A percentile compares a stretch with the other conserved stretches of the same genome.
These are phyloP conservation scores for Cyathus striatus DNA, from an alignment of 768 basidiomycete species.

Conservation along the genomic window DNA sequence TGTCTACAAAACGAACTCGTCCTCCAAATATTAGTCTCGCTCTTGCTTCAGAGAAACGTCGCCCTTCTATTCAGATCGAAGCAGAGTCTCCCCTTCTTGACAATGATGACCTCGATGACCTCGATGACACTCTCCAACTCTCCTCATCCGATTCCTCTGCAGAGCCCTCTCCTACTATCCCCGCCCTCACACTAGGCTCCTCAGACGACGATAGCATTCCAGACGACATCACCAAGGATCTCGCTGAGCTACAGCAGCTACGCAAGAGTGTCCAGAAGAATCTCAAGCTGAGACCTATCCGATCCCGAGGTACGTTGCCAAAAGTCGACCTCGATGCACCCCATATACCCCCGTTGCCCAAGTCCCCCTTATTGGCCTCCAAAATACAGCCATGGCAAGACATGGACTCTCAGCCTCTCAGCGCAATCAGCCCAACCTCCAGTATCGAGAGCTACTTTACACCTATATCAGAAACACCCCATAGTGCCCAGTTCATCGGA, in stretches of 20 bases:
- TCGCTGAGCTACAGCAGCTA: conserved; percentile 63
- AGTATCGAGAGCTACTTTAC: conserved; percentile 47
- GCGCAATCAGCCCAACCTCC: conserved; percentile 41
- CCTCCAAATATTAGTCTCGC: conserved; percentile 49
- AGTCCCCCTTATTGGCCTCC: conserved; percentile 9
- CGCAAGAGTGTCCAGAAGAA: conserved; percentile 73
- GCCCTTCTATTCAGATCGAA: conserved; percentile 29
- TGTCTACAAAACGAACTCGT: conserved; percentile 34
- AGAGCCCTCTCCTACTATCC: conserved; percentile 24
- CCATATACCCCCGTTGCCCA: conserved; percentile 20
- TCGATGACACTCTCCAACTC: conserved; percentile 33
- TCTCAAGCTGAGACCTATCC: conserved; percentile 72
- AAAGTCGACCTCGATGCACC: conserved; percentile 30
- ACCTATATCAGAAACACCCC: conserved; percentile 31
- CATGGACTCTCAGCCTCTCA: conserved; percentile 24
- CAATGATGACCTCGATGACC: conserved; percentile 29
- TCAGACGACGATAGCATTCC: conserved; percentile 30
- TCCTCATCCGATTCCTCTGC: conserved; percentile 31
- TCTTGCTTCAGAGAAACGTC: conserved; percentile 25
- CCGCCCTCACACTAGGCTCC: conserved; percentile 22
- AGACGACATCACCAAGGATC: conserved; percentile 65
- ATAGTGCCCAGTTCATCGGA: conserved; percentile 6
- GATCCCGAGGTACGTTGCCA: conserved; percentile 48
- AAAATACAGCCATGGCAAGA: conserved; percentile 13
- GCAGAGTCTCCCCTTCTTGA: conserved; percentile 25